phyloP scores from a whole-genome alignment of 352 stramenopile genomes.

The Phytophthora sp. region DNA sequence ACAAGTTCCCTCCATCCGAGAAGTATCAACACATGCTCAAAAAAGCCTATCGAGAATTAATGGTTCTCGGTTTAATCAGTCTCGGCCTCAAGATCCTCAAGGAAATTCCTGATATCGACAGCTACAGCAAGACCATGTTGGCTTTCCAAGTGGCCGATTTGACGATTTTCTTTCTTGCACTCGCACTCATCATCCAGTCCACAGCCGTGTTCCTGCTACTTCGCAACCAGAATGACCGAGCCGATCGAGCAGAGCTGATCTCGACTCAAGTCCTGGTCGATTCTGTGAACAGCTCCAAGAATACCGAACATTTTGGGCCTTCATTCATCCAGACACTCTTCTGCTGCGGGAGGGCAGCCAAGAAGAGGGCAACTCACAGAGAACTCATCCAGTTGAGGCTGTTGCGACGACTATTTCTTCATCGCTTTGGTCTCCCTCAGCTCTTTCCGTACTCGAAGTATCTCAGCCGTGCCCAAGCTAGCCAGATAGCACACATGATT shows the following conservation, averaged over 20 bases:
- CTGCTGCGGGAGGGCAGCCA: constrained; percentile 17
- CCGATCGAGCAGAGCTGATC: constrained; percentile 52
- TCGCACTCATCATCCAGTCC: constrained; percentile 60
- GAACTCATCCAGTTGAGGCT: constrained; percentile 41
- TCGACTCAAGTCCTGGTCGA: constrained; percentile 38
- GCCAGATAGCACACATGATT: constrained; percentile 78
- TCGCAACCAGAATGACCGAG: constrained; percentile 41
- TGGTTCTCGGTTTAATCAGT: constrained; percentile 65
- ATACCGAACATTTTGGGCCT: background rate
- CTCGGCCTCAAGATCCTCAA: constrained; percentile 59
- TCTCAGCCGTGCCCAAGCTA: constrained; percentile 67
- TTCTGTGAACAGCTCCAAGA: constrained; percentile 1
- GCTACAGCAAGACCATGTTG: constrained; percentile 42
- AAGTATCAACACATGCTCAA: constrained; percentile 76
- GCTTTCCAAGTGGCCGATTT: constrained; percentile 64
- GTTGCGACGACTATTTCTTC: constrained; percentile 49
- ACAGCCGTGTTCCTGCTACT: constrained; percentile 47
- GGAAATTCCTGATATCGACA: constrained; percentile 40
- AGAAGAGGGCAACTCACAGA: constrained; percentile 11
- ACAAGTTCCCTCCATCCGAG: constrained; percentile 49
- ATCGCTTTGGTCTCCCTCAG: constrained; percentile 44
- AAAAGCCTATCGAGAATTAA: constrained; percentile 67
- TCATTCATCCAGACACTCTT: constrained; percentile 25
- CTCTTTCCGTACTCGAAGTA: constrained; percentile 78
- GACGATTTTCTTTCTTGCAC: constrained; percentile 57